Conservation (phyloP, 768 basidiomycete genomes). For the Jaapia argillacea region DNA sequence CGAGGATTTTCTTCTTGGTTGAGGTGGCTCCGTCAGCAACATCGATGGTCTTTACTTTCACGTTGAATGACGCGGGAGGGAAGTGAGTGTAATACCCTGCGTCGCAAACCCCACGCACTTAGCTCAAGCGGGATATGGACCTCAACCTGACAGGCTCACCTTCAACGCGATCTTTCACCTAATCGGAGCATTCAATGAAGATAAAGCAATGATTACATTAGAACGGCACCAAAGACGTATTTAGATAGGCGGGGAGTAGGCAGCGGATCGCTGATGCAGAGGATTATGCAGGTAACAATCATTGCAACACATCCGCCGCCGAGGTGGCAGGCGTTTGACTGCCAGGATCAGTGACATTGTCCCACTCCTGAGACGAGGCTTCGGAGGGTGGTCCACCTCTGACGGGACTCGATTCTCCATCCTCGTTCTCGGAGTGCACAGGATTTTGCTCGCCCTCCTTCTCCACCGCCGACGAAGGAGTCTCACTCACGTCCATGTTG, state of each 20-base stretch:
- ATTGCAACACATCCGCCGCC: too few relatives aligned
- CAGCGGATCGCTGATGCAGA: too few relatives aligned
- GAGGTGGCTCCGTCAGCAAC: conserved; percentile 15
- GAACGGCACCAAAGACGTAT: conserved; percentile 9
- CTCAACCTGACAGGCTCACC: conserved; percentile 43
- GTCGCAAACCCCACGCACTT: background rate
- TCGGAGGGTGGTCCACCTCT: conserved; percentile 70
- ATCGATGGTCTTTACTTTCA: conserved; percentile 38
- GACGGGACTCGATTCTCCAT: conserved; percentile 53
- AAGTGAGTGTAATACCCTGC: conserved; percentile 72
- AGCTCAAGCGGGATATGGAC: conserved; percentile 10
- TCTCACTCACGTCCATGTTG: conserved; percentile 78
- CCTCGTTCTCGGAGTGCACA: too few relatives aligned
- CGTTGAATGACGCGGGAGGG: conserved; percentile 65
- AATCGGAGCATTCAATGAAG: conserved; percentile 11
- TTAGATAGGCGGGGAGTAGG: background rate
- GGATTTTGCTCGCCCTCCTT: conserved; percentile 21
- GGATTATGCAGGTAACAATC: too few relatives aligned
- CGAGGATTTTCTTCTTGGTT: conserved; percentile 40
- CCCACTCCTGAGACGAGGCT: conserved; percentile 87
- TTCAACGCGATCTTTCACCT: conserved; percentile 65
- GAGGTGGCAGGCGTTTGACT: conserved; percentile 37
- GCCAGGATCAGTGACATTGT: conserved; percentile 72
- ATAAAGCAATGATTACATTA: conserved; percentile 7
- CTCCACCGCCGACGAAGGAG: conserved; percentile 29